Evolutionary conservation across 1,284 basidiomycete genomes (phyloP).

Genomic region (Mycena citricolor): DNA sequence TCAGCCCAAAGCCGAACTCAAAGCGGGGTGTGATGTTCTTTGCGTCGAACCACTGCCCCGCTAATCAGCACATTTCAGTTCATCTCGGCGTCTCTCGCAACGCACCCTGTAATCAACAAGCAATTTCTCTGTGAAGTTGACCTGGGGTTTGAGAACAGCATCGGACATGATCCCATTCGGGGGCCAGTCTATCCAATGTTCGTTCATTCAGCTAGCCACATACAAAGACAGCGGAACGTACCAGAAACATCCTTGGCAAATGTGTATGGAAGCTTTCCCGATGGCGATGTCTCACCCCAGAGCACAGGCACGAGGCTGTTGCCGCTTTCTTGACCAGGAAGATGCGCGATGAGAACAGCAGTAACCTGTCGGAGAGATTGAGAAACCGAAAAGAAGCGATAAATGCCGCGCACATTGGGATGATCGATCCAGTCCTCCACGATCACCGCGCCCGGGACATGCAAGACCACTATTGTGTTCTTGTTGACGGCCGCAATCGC

Average conservation of each 20-base stretch:
- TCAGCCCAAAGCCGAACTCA: constrained; percentile 10
- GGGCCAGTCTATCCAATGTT: constrained; percentile 19
- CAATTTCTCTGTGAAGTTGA: constrained; percentile 15
- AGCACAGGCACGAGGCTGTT: constrained; percentile 39
- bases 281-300: constrained; percentile 53
- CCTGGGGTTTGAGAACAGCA: constrained; percentile 9
- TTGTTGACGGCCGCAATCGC: constrained; percentile 18
- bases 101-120: constrained; percentile 14
- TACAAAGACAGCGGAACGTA: not conserved
- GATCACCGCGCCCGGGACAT: constrained; percentile 15
- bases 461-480: constrained; percentile 18
- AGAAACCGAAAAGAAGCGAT: no score
- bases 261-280: constrained; percentile 57
- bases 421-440: constrained; percentile 19
- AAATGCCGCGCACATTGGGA: constrained; percentile 9
- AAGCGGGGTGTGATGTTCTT: constrained; percentile 17
- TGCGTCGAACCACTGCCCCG: constrained; percentile 13
- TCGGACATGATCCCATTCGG: constrained; percentile 10
- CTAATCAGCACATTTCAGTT: not conserved
- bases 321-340: constrained; percentile 44
- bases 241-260: constrained; percentile 9
- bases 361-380: no score
- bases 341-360: constrained; percentile 12
- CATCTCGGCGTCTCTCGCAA: not conserved
- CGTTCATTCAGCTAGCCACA: no score